These are phyloP conservation scores for Candida golubevii DNA, from an alignment of 805 yeast species.

Conservation along the genomic window DNA sequence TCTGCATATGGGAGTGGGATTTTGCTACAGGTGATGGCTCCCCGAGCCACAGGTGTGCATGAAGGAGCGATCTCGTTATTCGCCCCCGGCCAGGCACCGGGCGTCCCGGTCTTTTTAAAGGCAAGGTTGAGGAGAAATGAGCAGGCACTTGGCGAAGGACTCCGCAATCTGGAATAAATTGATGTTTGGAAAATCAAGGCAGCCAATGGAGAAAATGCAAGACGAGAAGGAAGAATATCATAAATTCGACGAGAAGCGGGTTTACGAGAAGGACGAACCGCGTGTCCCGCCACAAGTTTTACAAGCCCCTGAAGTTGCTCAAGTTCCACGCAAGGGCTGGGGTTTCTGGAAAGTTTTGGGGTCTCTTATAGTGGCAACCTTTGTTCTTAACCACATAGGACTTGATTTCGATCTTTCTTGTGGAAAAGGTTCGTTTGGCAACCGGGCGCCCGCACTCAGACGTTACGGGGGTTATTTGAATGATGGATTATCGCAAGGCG, in stretches of 20 bases:
- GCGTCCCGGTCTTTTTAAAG: too few relatives aligned
- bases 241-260: neutral
- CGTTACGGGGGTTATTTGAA: slow-evolving; percentile 6
- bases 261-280: neutral
- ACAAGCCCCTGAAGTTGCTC: neutral
- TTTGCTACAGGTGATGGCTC: too few relatives aligned
- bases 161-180: slow-evolving; percentile 17
- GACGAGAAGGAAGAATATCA: neutral
- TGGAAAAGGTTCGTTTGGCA: neutral
- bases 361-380: neutral
- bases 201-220: neutral
- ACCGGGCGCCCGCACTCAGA: neutral
- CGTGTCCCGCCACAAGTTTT: neutral
- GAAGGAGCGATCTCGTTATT: too few relatives aligned
- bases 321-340: too few relatives aligned
- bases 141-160: slow-evolving; percentile 15
- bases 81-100: too few relatives aligned
- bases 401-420: neutral
- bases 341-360: neutral
- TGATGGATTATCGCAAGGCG: neutral
- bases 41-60: too few relatives aligned
- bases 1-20: too few relatives aligned
- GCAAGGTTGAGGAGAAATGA: slow-evolving; percentile 1
- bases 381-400: neutral
- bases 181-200: slow-evolving; percentile 9